Conservation (phyloP, 148 eudicot species). For the Dysphania ambrosioides region DNA sequence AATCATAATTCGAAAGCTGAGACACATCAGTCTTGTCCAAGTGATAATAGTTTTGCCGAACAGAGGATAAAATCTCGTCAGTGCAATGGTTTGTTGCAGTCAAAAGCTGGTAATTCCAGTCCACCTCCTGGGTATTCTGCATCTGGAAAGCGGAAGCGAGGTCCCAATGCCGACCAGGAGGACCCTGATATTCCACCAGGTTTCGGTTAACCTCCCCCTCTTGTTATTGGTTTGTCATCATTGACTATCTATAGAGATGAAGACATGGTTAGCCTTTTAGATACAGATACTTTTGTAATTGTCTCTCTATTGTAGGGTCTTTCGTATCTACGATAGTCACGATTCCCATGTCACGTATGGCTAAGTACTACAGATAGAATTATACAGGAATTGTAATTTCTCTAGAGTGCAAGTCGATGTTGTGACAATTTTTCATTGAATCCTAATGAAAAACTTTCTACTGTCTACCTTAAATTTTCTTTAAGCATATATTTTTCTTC, state of each 20-base stretch:
- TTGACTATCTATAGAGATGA: not conserved
- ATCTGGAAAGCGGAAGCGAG: constrained; percentile 31
- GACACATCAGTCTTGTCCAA: constrained; percentile 20
- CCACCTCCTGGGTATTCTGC: constrained; percentile 45
- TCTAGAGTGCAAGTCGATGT: not conserved
- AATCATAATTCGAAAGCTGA: constrained; percentile 24
- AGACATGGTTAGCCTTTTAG: not conserved
- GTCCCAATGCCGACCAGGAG: constrained; percentile 43
- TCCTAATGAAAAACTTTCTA: not conserved
- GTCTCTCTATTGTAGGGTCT: not conserved
- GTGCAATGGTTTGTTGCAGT: constrained; percentile 13
- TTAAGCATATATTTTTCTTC: too few relatives aligned
- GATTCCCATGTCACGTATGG: not conserved
- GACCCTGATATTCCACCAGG: constrained; percentile 91
- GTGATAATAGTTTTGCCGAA: constrained; percentile 25
- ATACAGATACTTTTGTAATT: not conserved
- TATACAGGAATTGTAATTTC: constrained; percentile 2
- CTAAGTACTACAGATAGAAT: not conserved
- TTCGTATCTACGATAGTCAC: not conserved
- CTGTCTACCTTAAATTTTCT: too few relatives aligned
- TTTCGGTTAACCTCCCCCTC: constrained; percentile 47
- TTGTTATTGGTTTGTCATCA: not conserved
- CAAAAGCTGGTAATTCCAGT: constrained; percentile 26
- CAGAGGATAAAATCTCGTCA: constrained; percentile 21
- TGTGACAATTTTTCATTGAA: not conserved